Evolutionary conservation across 208 protist genomes (phyloP).

Genomic region (Trypanosoma lewisi): DNA sequence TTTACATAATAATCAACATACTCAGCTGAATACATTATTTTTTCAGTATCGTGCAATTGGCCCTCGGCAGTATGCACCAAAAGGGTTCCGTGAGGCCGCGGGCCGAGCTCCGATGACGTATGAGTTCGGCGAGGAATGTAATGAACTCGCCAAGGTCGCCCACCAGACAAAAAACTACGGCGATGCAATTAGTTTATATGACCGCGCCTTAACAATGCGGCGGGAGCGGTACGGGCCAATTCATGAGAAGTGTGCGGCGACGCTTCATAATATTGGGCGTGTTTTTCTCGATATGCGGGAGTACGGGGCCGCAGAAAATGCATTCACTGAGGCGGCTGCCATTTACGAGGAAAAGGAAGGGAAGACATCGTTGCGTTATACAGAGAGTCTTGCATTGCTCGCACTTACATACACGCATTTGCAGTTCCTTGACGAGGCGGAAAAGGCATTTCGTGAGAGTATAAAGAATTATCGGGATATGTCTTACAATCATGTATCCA

Average conservation of each 20-base stretch:
- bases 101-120: conserved; percentile 79
- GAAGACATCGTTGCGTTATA: conserved; percentile 65
- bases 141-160: conserved; percentile 71
- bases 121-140: conserved; percentile 88
- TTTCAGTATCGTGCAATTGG: conserved; percentile 64
- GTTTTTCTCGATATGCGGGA: conserved; percentile 91
- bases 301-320: conserved; percentile 84
- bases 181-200: conserved; percentile 85
- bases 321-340: conserved; percentile 82
- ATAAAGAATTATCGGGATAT: conserved; percentile 77
- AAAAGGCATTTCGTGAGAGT: conserved; percentile 90
- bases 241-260: conserved; percentile 78
- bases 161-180: conserved; percentile 89
- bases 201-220: conserved; percentile 76
- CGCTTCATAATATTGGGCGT: conserved; percentile 84
- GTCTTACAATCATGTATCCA: conserved; percentile 77
- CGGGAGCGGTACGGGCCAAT: conserved; percentile 85
- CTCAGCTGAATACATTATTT: conserved; percentile 12
- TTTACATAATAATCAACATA: neutral
- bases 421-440: conserved; percentile 82
- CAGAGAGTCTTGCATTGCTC: conserved; percentile 81
- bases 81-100: conserved; percentile 81
- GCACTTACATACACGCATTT: conserved; percentile 83
- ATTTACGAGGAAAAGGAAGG: conserved; percentile 88
- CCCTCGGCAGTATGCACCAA: conserved; percentile 79